Conservation (phyloP, 169 alveolate genomes). For the Cryptosporidium sp. region DNA sequence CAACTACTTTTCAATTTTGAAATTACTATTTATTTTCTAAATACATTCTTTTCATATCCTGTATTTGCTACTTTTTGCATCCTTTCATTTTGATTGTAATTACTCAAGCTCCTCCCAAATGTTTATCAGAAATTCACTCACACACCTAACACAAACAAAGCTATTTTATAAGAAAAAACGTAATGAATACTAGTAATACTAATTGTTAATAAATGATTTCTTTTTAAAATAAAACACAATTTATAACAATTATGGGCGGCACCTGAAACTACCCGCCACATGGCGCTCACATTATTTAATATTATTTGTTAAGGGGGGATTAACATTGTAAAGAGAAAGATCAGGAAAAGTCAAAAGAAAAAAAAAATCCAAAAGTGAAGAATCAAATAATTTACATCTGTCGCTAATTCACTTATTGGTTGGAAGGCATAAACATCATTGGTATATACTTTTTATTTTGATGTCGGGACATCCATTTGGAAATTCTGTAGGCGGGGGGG, state of each 20-base stretch:
- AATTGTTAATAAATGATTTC: not conserved
- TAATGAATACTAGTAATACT: not conserved
- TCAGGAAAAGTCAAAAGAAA: conserved; percentile 4
- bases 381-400: not conserved
- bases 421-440: not conserved
- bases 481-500: conserved; percentile 17
- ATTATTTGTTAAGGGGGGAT: not conserved
- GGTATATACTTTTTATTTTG: not conserved
- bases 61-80: too few relatives aligned
- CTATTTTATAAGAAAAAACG: not conserved
- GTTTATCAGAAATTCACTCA: not conserved
- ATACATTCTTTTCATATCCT: not conserved
- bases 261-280: not conserved
- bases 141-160: not conserved
- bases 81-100: not conserved
- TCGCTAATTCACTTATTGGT: not conserved
- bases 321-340: conserved; percentile 6
- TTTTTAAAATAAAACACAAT: not conserved
- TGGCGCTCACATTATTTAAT: not conserved
- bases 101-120: not conserved
- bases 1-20: not conserved
- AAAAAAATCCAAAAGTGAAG: not conserved
- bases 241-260: not conserved
- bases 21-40: not conserved
- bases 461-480: conserved; percentile 44